Percentiles rank a stretch among this genome's conserved stretches.
Conservation (phyloP, 192 early-diverging fungal genomes). For the Coemansia sp. region DNA sequence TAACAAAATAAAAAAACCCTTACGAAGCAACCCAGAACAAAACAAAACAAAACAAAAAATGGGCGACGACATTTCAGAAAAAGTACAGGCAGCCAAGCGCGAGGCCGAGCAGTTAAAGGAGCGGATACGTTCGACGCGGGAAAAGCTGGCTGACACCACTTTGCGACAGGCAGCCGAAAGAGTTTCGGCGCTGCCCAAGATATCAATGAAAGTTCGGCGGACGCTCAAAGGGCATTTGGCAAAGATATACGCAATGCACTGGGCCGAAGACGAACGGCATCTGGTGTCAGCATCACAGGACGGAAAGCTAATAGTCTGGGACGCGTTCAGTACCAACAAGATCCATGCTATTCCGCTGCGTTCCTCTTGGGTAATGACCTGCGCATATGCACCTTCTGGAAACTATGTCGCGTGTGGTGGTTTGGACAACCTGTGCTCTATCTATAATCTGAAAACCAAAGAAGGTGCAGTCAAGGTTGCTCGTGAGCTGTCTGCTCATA, state of each 20-base stretch:
- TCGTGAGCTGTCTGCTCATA: slow-evolving; percentile 93
- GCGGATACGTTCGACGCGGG: slow-evolving; percentile 90
- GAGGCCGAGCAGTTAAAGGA: slow-evolving; percentile 97
- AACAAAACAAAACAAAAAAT: slow-evolving; percentile 8
- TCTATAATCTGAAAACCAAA: slow-evolving; percentile 95
- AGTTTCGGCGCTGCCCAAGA: slow-evolving; percentile 82
- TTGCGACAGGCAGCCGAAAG: slow-evolving; percentile 82
- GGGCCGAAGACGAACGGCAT: slow-evolving; percentile 96
- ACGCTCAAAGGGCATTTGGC: slow-evolving; percentile 98
- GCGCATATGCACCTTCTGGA: slow-evolving; percentile 97
- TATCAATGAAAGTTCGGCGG: slow-evolving; percentile 93
- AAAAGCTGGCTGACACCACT: slow-evolving; percentile 93
- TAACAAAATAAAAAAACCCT: too few relatives aligned
- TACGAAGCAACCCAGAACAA: slow-evolving; percentile 3
- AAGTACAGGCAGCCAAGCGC: slow-evolving; percentile 85
- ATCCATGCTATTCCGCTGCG: slow-evolving; percentile 97
- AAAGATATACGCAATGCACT: slow-evolving; percentile 99
- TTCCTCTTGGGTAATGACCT: slow-evolving; percentile 99
- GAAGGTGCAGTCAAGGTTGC: slow-evolving; percentile 94
- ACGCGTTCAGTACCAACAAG: slow-evolving; percentile 98
- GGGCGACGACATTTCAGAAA: slow-evolving; percentile 78
- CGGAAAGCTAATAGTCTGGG: slow-evolving; percentile 99
- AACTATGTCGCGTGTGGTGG: slow-evolving; percentile 99
- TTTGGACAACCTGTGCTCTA: slow-evolving; percentile 98
- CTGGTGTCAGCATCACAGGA: slow-evolving; percentile 98